Evolutionary conservation across 176 grass and related monocot species (phyloP).

Genomic region (Musa schizocarpa): DNA sequence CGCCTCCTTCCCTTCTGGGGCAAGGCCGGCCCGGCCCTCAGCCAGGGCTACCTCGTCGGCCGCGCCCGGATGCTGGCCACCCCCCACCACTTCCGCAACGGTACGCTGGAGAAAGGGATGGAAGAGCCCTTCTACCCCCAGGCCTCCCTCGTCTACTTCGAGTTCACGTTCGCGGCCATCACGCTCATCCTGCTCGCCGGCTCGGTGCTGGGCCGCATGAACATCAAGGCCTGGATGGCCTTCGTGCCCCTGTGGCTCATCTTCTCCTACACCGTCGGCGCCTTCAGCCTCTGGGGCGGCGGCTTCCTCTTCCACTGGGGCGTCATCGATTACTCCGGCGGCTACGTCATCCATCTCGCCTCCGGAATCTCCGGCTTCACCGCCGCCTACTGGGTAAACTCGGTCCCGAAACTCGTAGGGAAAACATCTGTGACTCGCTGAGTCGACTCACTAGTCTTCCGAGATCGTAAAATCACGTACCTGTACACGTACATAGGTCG

Average conservation of each 20-base stretch:
- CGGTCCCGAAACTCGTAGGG: neutral
- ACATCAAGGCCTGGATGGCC: constrained; percentile 90
- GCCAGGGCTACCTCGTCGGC: constrained; percentile 13
- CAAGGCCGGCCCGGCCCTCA: constrained; percentile 7
- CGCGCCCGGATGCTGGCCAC: neutral
- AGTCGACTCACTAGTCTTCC: no score
- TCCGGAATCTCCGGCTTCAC: constrained; percentile 81
- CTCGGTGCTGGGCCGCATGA: constrained; percentile 70
- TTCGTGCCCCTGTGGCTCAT: constrained; percentile 79
- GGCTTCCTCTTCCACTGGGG: constrained; percentile 94
- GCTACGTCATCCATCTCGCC: constrained; percentile 88
- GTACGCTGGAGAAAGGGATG: constrained; percentile 8
- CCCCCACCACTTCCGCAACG: constrained; percentile 2
- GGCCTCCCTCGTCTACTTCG: constrained; percentile 14
- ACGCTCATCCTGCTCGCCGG: constrained; percentile 72
- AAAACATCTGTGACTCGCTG: no score
- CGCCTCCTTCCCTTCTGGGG: constrained; percentile 16
- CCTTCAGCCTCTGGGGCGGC: constrained; percentile 83
- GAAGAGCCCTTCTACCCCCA: constrained; percentile 7
- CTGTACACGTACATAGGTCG: neutral
- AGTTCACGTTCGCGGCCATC: constrained; percentile 59
- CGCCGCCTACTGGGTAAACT: constrained; percentile 72
- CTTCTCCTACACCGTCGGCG: constrained; percentile 78
- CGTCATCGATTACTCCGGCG: constrained; percentile 91
- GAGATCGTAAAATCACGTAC: neutral